These are phyloP conservation scores for Tieghemostelium lacteum DNA, from an alignment of 78 protist genomes.

Conservation along the genomic window DNA sequence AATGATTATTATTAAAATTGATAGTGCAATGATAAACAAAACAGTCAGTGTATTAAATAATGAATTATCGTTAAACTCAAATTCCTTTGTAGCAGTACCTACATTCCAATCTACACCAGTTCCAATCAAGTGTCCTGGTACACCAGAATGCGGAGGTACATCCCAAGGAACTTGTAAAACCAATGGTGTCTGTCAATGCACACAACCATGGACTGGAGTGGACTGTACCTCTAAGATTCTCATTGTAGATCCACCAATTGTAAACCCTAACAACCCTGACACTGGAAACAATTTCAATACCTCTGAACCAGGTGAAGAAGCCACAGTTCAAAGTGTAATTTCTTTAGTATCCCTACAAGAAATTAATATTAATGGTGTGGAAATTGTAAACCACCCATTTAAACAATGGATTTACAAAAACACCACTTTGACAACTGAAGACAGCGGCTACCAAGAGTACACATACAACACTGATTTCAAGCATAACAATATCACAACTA, in stretches of 20 bases:
- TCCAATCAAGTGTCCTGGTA: not conserved
- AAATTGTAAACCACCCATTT: not conserved
- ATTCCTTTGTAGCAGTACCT: too few species aligned
- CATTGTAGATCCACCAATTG: not conserved
- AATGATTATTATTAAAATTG: too few species aligned
- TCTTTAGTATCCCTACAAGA: constrained; percentile 13
- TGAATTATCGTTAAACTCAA: too few species aligned
- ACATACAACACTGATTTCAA: too few species aligned
- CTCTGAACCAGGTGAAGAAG: too few species aligned
- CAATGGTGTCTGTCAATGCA: not conserved
- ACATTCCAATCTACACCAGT: too few species aligned
- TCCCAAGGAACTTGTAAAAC: not conserved
- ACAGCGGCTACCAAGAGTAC: too few species aligned
- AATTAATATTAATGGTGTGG: not conserved
- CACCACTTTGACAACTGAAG: too few species aligned
- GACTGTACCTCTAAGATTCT: not conserved
- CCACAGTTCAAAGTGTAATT: too few species aligned
- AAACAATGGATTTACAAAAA: constrained; percentile 5
- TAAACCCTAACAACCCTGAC: not conserved
- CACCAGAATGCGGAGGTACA: not conserved
- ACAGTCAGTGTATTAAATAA: too few species aligned
- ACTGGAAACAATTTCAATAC: not conserved
- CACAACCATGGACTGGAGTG: not conserved
- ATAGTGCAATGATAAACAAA: too few species aligned
- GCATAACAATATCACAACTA: too few species aligned